Conservation (phyloP, 1,139 yeast genomes). For the Blastobotrys illinoisensis region DNA sequence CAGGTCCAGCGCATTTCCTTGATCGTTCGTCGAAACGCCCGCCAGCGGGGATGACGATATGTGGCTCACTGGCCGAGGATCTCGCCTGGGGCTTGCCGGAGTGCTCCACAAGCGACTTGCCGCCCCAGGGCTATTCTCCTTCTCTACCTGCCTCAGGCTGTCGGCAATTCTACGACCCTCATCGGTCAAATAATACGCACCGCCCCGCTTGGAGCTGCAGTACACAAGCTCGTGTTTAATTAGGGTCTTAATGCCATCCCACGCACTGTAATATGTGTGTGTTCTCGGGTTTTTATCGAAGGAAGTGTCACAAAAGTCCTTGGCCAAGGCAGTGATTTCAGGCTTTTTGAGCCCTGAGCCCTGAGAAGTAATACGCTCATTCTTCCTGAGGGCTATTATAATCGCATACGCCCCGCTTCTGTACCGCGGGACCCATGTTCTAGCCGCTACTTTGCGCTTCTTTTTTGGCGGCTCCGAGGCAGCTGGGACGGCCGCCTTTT, state of each 20-base stretch:
- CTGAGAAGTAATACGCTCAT: conserved; percentile 39
- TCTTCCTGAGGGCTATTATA: conserved; percentile 53
- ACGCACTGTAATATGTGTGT: conserved; percentile 60
- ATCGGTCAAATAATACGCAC: conserved; percentile 69
- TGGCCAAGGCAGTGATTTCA: conserved; percentile 52
- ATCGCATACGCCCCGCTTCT: conserved; percentile 89
- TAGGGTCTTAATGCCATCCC: conserved; percentile 67
- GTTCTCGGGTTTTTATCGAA: conserved; percentile 60
- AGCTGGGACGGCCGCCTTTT: conserved; percentile 10
- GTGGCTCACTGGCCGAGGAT: not conserved
- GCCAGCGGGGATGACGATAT: not conserved
- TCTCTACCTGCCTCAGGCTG: conserved; percentile 46
- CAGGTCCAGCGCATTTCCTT: not conserved
- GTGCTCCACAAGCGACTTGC: conserved; percentile 11
- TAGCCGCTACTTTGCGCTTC: conserved; percentile 28
- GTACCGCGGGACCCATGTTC: conserved; percentile 65
- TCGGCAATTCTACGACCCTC: conserved; percentile 63
- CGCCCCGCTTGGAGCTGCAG: conserved; percentile 42
- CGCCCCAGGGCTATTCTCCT: conserved; percentile 11
- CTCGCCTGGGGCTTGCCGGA: conserved; percentile 8
- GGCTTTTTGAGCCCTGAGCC: conserved; percentile 54
- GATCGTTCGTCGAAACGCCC: not conserved
- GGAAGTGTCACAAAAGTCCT: conserved; percentile 58
- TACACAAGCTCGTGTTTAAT: conserved; percentile 57
- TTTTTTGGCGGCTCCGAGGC: conserved; percentile 16